phyloP scores from a whole-genome alignment of 192 early-diverging fungal genomes.

The Coemansia sp. region DNA sequence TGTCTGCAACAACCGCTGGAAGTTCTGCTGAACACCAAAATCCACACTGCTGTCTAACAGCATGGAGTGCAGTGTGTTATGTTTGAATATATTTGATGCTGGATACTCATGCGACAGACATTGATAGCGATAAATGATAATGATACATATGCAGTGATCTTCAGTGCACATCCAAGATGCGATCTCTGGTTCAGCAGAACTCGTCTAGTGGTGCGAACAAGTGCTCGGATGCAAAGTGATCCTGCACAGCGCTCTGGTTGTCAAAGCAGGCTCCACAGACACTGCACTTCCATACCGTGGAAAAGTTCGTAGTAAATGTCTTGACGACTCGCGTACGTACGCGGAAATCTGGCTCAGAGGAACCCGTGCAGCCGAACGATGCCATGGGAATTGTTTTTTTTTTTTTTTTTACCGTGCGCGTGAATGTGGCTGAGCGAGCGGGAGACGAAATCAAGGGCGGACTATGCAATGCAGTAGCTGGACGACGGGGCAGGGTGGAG shows the following conservation, averaged over 20 bases:
- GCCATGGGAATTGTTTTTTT: background rate
- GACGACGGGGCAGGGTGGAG: background rate
- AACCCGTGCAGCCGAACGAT: background rate
- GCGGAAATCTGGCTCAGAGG: background rate
- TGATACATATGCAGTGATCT: constrained; percentile 4
- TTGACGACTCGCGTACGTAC: background rate
- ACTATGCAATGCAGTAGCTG: constrained; percentile 3
- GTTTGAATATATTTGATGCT: constrained; percentile 7
- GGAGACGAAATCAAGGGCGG: background rate
- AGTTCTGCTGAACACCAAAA: constrained; percentile 44
- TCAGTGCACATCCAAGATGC: background rate
- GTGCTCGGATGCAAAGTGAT: constrained; percentile 56
- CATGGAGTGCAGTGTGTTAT: background rate
- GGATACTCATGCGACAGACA: background rate
- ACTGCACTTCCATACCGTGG: constrained; percentile 54
- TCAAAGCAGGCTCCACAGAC: constrained; percentile 51
- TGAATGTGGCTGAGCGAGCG: background rate
- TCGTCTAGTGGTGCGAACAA: constrained; percentile 57
- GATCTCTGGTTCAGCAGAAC: constrained; percentile 22
- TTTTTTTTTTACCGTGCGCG: background rate
- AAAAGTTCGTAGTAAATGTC: constrained; percentile 15
- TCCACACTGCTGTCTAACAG: background rate
- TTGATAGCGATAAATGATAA: background rate
- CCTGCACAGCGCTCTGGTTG: constrained; percentile 44
- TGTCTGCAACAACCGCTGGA: constrained; percentile 86